Conservation (phyloP, 495 filamentous ascomycete genomes). For the Darksidea phi region DNA sequence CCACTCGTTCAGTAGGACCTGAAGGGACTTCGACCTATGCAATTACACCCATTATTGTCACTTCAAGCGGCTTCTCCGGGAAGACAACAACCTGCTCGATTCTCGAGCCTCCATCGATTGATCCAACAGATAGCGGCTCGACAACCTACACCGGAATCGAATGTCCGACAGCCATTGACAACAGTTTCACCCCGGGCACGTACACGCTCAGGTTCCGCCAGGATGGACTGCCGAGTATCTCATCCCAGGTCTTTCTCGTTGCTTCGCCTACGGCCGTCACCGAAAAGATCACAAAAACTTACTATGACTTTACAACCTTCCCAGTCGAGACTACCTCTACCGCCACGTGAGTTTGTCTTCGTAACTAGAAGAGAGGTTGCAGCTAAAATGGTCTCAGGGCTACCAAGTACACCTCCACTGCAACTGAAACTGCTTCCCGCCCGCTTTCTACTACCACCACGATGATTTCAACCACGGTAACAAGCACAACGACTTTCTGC, state of each 20-base stretch:
- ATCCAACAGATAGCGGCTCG: not conserved
- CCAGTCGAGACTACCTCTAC: constrained; percentile 9
- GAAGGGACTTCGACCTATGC: constrained; percentile 13
- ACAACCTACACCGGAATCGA: constrained; percentile 21
- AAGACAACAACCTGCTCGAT: constrained; percentile 23
- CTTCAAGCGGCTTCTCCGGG: constrained; percentile 3
- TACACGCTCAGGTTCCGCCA: constrained; percentile 24
- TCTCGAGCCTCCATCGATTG: constrained; percentile 23
- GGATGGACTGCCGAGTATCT: constrained; percentile 7
- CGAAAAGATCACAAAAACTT: not conserved
- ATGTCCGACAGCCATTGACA: constrained; percentile 14
- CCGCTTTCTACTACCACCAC: not conserved
- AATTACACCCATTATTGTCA: constrained; percentile 23
- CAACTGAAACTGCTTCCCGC: constrained; percentile 7
- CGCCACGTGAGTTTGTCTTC: constrained; percentile 9
- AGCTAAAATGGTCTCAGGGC: not conserved
- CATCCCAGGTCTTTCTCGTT: constrained; percentile 17
- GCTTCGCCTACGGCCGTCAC: constrained; percentile 15
- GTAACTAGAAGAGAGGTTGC: not conserved
- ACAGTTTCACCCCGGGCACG: constrained; percentile 15
- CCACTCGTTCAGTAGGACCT: constrained; percentile 10
- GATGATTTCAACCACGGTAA: not conserved
- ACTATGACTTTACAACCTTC: constrained; percentile 1
- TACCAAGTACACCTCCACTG: constrained; percentile 14
- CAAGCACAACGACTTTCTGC: not conserved